Base-by-base conservation (phyloP, 2,329 filamentous ascomycete genomes). In the Penicillium sp. region DNA sequence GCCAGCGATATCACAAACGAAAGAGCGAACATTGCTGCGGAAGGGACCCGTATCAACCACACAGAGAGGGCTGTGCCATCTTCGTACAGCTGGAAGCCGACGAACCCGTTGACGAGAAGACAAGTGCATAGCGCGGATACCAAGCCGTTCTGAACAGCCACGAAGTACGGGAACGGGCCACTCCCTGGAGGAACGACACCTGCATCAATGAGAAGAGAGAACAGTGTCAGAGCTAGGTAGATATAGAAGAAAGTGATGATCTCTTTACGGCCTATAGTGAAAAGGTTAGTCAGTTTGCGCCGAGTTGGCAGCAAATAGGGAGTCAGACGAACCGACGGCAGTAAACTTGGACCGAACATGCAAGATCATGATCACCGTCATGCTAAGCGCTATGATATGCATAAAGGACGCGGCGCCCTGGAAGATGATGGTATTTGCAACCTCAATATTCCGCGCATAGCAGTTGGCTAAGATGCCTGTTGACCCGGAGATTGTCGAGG, bases 371-470 rank as follows among this genome's bases (percentile, higher is more conserved):
- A 96, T 89, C 9, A 93, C 89, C 4, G 92, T 96, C 93, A 99
- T 97, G 67, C 87, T 81, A 59, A 99, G 81, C 15, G 93, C 91
- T 57, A 89, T 80, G 66, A 99, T 97, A 77, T 99, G 94, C 79
- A 94, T 90, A 71, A 93, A 92, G 61, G 90, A 91, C 23, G 92
- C 87, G 29, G 93, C 94, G 71, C 88, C 91, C 78, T 97, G 88
- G 75, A 99, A 99, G 71, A 99, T 99, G 79, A 97, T 93, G 41
- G 94, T 99, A 79, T 99, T 99, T 66, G 93, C 94, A 66, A 97
- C 78, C 77, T 97, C 93, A 75, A 99, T 93, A 70, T 94, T 96
- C 59, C 94, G 88, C 59, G 94, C 90, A 79, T 93, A 97, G 81
- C 94, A 99, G 71, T 87, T 86, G 57, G 94, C 87, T 74, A 96